These are phyloP conservation scores for Kluyveromyces dobzhanskii DNA, from an alignment of 805 yeast species.

Conservation along the genomic window DNA sequence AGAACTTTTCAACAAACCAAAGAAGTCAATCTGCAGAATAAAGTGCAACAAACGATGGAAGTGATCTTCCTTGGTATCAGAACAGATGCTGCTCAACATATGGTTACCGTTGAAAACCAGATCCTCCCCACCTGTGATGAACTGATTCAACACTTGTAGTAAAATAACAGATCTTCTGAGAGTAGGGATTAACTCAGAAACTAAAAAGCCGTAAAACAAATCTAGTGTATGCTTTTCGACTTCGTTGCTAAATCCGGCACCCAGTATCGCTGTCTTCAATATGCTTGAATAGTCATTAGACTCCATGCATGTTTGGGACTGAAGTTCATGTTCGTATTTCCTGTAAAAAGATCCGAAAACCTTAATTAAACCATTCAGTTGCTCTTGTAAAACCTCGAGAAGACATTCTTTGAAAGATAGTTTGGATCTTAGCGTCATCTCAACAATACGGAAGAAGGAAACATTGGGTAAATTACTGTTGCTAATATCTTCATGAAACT, in stretches of 20 bases:
- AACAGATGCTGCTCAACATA: constrained; percentile 10
- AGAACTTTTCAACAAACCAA: not conserved
- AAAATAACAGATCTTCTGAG: constrained; percentile 27
- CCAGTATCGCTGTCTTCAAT: not conserved
- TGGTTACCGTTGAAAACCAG: constrained; percentile 19
- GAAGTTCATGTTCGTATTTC: not conserved
- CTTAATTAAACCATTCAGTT: not conserved
- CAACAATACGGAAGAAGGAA: constrained; percentile 25
- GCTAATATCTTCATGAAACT: not conserved
- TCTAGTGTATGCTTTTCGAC: not conserved
- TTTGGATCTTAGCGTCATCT: constrained; percentile 13
- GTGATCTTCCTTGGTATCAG: not conserved
- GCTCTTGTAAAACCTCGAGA: constrained; percentile 10
- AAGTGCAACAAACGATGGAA: not conserved
- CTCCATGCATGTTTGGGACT: not conserved
- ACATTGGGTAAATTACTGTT: constrained; percentile 17
- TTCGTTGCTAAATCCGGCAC: not conserved
- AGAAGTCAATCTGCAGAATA: not conserved
- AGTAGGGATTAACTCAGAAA: constrained; percentile 20
- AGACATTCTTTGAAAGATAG: constrained; percentile 13
- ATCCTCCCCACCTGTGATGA: constrained; percentile 21
- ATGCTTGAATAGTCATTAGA: not conserved
- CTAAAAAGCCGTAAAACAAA: constrained; percentile 12
- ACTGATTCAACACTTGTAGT: constrained; percentile 23
- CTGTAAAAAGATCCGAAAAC: not conserved